phyloP scores from a whole-genome alignment of 1,139 yeast species.

The Blastobotrys serpentis region DNA sequence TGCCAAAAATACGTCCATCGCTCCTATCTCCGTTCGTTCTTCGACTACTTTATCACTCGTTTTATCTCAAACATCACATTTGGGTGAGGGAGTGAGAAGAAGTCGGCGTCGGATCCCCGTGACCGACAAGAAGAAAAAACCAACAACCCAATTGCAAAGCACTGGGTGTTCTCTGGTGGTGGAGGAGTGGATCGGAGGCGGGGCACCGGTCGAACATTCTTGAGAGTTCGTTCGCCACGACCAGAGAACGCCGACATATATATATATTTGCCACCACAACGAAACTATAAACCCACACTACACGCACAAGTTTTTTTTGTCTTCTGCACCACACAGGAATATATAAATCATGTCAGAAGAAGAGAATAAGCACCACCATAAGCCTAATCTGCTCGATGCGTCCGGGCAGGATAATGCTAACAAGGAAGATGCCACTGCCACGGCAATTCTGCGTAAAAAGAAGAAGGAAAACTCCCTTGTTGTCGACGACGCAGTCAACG shows the following conservation, averaged over 20 bases:
- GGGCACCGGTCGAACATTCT: constrained; percentile 3
- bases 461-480: constrained; percentile 93
- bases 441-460: constrained; percentile 95
- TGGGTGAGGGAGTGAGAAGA: too few species aligned
- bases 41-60: too few species aligned
- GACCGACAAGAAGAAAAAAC: too few species aligned
- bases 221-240: background rate
- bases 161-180: background rate
- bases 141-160: too few species aligned
- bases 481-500: constrained; percentile 96
- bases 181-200: background rate
- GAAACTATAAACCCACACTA: too few species aligned
- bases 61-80: too few species aligned
- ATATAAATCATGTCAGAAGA: constrained; percentile 5
- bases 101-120: too few species aligned
- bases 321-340: background rate
- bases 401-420: constrained; percentile 50
- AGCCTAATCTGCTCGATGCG: constrained; percentile 46
- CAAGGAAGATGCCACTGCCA: constrained; percentile 85
- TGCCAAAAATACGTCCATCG: constrained; percentile 16
- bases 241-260: too few species aligned
- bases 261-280: constrained; percentile 5
- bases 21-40: background rate
- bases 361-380: constrained; percentile 19
- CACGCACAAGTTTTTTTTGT: too few species aligned